phyloP scores from a whole-genome alignment of 164 flowering plant species.

The Stephania cephalantha region DNA sequence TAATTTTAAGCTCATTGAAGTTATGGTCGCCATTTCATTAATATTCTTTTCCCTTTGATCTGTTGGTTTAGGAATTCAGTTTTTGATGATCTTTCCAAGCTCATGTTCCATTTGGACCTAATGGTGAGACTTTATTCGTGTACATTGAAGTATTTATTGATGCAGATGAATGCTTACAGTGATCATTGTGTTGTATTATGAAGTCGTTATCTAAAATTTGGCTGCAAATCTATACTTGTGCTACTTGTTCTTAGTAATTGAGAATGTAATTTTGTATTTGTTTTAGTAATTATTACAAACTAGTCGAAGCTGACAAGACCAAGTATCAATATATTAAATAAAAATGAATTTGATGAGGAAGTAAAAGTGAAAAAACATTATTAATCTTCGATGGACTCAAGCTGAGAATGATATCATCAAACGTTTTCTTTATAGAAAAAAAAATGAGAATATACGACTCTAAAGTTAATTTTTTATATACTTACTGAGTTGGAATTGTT shows the following conservation, averaged over 20 bases:
- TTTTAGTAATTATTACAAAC: neutral
- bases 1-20: neutral
- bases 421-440: too few relatives aligned
- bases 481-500: too few relatives aligned
- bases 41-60: neutral
- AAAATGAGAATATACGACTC: too few relatives aligned
- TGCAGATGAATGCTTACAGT: neutral
- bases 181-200: neutral
- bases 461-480: too few relatives aligned
- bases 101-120: slow-evolving; percentile 49
- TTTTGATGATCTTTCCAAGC: slow-evolving; percentile 53
- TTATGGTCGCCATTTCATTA: neutral
- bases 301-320: neutral
- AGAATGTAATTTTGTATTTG: neutral
- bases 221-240: neutral
- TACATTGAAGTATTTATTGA: neutral
- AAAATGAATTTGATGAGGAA: too few relatives aligned
- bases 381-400: too few relatives aligned
- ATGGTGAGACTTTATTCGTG: slow-evolving; percentile 36
- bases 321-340: too few relatives aligned
- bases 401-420: too few relatives aligned
- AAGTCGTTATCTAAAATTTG: neutral
- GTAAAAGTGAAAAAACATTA: too few relatives aligned
- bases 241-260: neutral
- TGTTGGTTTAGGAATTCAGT: slow-evolving; percentile 9